Base-by-base conservation (phyloP, 345 rosid genomes). In the Populus euphratica region DNA sequence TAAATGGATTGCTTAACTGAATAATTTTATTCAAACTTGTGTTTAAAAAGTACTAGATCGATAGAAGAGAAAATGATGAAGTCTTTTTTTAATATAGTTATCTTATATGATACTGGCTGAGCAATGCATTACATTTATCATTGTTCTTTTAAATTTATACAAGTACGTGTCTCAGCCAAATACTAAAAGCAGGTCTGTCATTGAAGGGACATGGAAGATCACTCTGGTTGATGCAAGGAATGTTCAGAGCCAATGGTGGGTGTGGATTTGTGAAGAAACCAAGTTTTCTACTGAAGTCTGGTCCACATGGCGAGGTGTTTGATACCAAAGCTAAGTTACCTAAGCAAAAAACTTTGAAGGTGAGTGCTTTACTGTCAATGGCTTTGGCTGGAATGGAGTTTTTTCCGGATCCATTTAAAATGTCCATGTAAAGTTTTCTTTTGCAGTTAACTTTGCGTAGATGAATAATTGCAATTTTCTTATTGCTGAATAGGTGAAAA, bases 181-280 rank as follows among this genome's bases (percentile, higher is more conserved):
- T 65, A 6, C 73, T 73, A 31, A 73, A 61, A 47, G 52, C 38
- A 6, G 44, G 44, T 73, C 29, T 81, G 67, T 69, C 47, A 33
- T 56, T 78, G 69, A 82, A 94, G 97, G 97, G 98, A 64, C 41
- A 86, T 73, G 98, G 97, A 78, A 88, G 94, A 86, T 91, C 93
- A 75, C 83, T 94, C 35, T 90, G 97, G 97, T 66, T 89, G 86
- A 93, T 94, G 98, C 97, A 91, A 21, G 98, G 97, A 73, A 92
- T 94, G 97, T 94, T 90, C 84, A 90, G 80, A 85, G 94, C 91
- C 61, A 94, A 94, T 70, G 97, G 98, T 65, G 94, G 97, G 76
- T 92, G 98, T 75, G 98, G 98, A 18, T 94, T 88, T 81, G 82
- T 94, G 66, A 92, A 92, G 84, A 94, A 92, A 79, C 97, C 98